Conservation (phyloP, 768 basidiomycete species). For the Suillus subluteus region DNA sequence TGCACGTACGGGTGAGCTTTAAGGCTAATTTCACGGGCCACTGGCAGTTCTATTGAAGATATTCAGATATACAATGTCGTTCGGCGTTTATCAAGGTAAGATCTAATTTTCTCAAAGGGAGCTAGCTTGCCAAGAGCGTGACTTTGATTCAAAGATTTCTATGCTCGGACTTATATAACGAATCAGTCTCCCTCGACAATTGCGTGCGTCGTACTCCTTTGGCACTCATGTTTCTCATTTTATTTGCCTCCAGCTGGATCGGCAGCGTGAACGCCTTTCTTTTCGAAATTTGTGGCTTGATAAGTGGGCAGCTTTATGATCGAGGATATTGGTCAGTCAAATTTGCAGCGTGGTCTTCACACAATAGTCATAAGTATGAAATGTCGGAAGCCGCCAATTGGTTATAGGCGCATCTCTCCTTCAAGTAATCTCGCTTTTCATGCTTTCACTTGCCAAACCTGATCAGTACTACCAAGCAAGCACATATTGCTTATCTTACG, state of each 20-base stretch:
- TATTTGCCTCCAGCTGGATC: constrained; percentile 38
- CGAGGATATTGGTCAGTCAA: constrained; percentile 52
- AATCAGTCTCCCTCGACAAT: constrained; percentile 41
- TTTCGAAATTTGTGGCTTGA: constrained; percentile 45
- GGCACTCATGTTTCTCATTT: neutral
- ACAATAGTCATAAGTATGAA: neutral
- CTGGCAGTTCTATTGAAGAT: neutral
- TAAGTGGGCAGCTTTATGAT: constrained; percentile 54
- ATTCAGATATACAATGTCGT: constrained; percentile 40
- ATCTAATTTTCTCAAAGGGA: neutral
- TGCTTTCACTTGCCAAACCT: constrained; percentile 49
- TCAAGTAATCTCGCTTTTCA: constrained; percentile 41
- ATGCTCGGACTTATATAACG: constrained; percentile 40
- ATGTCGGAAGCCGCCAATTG: constrained; percentile 20
- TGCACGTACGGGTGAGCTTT: constrained; percentile 38
- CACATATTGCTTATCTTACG: neutral
- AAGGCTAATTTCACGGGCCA: neutral
- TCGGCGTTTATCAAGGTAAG: constrained; percentile 48
- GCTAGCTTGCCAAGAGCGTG: neutral
- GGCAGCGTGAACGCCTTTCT: constrained; percentile 55
- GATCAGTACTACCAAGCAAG: constrained; percentile 47
- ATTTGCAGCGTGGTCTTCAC: neutral
- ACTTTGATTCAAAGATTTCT: constrained; percentile 37
- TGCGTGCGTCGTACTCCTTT: constrained; percentile 33
- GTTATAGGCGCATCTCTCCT: constrained; percentile 33